Base-by-base conservation (phyloP, 352 stramenopile species). In the Phytophthora macrochlamydospora region DNA sequence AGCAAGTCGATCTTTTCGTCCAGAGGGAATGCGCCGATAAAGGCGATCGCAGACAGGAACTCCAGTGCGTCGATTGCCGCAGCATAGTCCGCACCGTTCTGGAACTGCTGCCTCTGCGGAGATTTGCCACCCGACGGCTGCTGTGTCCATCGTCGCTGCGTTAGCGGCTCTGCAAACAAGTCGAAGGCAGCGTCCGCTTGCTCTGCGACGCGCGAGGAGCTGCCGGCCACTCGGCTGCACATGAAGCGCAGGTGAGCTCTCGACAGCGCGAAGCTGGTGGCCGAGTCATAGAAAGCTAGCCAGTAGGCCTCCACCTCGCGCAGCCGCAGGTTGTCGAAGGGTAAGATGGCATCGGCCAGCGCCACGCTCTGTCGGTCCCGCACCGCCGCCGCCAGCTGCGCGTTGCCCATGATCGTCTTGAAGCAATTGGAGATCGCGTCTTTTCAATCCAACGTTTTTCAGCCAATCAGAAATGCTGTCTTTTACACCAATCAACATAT, bases 1-100 rank as follows among this genome's bases (percentile, higher is more conserved):
- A 95, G 49, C 63, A 94, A 66, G 45, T 94, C 85, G 44, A 93
- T 79, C 57, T 95, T 95, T 60, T 94, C 86, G 18, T 93, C 78
- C 29, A 92, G 62, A 0, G 81, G 64, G 18, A 74, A 69, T 0
- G 75, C 69, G 12, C 78, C 76, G 45, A 94, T 83, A 51, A 94
- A 92, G 3, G 75, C 82, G 42, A 95, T 81, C 2, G 80, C 72
- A 0, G 87, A 89, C 42, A 93, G 65, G 62, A 95, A 93, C 60
- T 95, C 87, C 12, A 95, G 80, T 8, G 78, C 86, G 43, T 95
- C 87, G 45, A 95, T 84, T 28, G 76, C 67, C 29, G 62, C 52
- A 14, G 62, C 33, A 12, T 44, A 48, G 12, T 69, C 53, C 46
- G 8, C 40, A 13, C 56, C 7, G n/a, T 32, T 56, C 43, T 51